Evolutionary conservation across 768 basidiomycete genomes (phyloP).

Genomic region (Tricholoma furcatifolium): DNA sequence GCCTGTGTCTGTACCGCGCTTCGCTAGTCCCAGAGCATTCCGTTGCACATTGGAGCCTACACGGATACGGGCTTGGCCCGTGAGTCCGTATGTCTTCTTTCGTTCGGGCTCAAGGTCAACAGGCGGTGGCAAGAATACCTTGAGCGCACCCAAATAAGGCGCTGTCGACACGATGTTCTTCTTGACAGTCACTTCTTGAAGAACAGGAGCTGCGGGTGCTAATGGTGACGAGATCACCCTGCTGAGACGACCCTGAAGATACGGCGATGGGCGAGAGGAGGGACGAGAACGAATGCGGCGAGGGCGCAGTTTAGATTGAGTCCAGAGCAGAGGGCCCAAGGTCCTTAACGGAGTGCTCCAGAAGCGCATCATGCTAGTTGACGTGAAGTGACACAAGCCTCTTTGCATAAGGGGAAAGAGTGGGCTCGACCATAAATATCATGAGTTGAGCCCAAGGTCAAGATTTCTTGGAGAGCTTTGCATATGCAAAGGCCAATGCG

Average conservation of each 20-base stretch:
- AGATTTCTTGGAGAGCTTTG: too few species aligned
- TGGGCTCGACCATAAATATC: too few species aligned
- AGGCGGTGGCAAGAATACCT: constrained; percentile 42
- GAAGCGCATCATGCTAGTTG: too few species aligned
- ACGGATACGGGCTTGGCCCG: constrained; percentile 44
- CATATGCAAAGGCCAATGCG: too few species aligned
- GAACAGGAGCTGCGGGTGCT: constrained; percentile 24
- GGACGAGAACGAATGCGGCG: constrained; percentile 66
- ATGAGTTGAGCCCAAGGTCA: too few species aligned
- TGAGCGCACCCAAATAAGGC: constrained; percentile 37
- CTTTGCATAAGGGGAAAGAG: too few species aligned
- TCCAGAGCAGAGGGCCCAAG: constrained; percentile 75
- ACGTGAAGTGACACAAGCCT: too few species aligned
- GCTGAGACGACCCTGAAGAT: constrained; percentile 51
- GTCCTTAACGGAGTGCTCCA: constrained; percentile 70
- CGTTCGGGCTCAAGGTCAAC: constrained; percentile 38
- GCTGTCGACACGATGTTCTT: constrained; percentile 35
- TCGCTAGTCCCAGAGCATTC: constrained; percentile 62
- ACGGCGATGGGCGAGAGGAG: constrained; percentile 71
- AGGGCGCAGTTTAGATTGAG: constrained; percentile 63
- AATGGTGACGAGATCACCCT: constrained; percentile 40
- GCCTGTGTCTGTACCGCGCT: constrained; percentile 52
- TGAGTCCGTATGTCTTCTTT: constrained; percentile 31
- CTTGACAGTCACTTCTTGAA: constrained; percentile 47
- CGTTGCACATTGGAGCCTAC: constrained; percentile 56